A percentile compares a stretch with the other conserved stretches of the same genome.
Conservation (phyloP, 805 yeast genomes). For the Ogataea populi-albae region DNA sequence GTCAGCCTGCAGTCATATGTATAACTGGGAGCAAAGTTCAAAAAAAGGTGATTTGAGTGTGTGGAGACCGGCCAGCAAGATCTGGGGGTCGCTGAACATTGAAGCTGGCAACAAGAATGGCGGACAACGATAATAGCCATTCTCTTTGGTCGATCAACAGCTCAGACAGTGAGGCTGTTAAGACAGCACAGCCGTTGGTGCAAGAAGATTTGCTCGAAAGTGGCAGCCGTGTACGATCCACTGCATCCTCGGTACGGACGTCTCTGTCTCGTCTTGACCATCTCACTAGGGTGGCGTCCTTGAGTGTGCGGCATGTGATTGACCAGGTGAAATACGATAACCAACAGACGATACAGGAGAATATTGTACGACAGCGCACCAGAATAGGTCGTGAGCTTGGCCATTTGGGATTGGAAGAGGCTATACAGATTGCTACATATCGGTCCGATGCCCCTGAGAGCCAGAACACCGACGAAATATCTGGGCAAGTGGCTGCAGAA, state of each 20-base stretch:
- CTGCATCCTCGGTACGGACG: slow-evolving; percentile 3
- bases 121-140: too few species aligned
- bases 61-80: too few species aligned
- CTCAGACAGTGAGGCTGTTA: too few species aligned
- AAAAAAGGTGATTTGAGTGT: too few species aligned
- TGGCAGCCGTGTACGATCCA: too few species aligned
- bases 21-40: too few species aligned
- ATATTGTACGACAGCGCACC: slow-evolving; percentile 8
- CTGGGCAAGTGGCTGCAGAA: slow-evolving; percentile 1
- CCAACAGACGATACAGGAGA: slow-evolving; percentile 15
- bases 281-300: slow-evolving; percentile 15
- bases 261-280: slow-evolving; percentile 10
- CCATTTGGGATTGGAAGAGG: slow-evolving; percentile 25
- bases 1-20: too few species aligned
- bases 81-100: too few species aligned
- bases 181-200: too few species aligned
- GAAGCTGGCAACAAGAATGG: too few species aligned
- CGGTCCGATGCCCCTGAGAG: slow-evolving; percentile 7
- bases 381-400: slow-evolving; percentile 20
- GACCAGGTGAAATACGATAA: slow-evolving; percentile 26
- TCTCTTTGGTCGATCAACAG: too few species aligned
- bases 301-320: slow-evolving; percentile 13
- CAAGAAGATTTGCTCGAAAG: too few species aligned
- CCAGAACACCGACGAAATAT: not conserved
- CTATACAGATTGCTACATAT: slow-evolving; percentile 23